Evolutionary conservation across 1,284 basidiomycete species (phyloP), one percentile per base, ranked within the genome.

Genomic region (Bondarzewia mesenterica): DNA sequence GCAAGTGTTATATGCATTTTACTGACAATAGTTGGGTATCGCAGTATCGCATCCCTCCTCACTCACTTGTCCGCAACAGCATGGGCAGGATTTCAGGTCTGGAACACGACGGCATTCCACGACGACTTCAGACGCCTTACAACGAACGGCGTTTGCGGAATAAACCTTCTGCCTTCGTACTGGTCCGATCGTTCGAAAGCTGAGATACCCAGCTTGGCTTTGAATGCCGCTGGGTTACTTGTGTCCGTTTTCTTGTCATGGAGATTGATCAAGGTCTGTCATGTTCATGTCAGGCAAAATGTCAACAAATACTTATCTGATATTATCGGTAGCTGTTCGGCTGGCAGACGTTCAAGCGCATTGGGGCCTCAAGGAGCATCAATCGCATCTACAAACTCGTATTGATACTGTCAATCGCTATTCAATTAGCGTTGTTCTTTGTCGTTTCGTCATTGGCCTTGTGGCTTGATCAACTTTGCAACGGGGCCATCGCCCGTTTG

Each of bases 331-430:
- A 89, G 86, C 61, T 75, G 23, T 89, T 85, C 58, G 83, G 85
- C 40, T 89, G 85, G 85, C 82, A 87, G 63, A 89, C 86, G 1
- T 89, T 88, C 75, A 88, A 89, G 62, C 81, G 85, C 50, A 79
- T 89, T 47, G 86, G 85, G 41, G 85, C 86, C n/a, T 85, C 80
- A 5, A 67, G 78, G 53, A 73, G 71, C 8, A 86, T 89, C 63
- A 84, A 85, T 62, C 75, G 80, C 39, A 63, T 85, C 50, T 89
- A 89, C 69, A 84, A 79, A 62, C 66, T 81, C 42, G 81, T 89
- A 49, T 72, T 89, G 39, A 68, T 74, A 14, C 66, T 89, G 50
- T 87, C 83, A 2, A 86, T 86, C 52, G 68, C 75, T 23, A 79
- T 89, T 42, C 88, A 89, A 58, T 68, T 90, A 18, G 78, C 81